Evolutionary conservation across 2,329 filamentous ascomycete species (phyloP), one percentile per base, ranked within the genome.

Genomic region (Dactylellina sp.): DNA sequence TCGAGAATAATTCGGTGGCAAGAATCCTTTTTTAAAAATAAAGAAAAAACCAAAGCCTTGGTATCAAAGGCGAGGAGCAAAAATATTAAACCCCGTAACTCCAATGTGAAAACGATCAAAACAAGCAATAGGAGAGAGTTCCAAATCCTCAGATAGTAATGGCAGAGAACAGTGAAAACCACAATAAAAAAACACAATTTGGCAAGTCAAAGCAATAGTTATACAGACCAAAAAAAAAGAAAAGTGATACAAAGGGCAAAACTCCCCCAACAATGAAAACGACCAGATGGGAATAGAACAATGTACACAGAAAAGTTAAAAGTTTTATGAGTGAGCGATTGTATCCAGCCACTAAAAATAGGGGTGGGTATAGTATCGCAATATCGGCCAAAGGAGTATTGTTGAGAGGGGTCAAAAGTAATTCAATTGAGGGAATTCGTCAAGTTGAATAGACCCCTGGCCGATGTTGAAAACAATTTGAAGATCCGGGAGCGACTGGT

Each of bases 251-350:
- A 42, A 7, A 71, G 24, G 25, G 40, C 52, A 64, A 74, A n/a
- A 74, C 64, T 60, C 60, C 50, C 49, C 55, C n/a, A 32, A 44
- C 12, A 35, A 57, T 16, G 32, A 62, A n/a, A 32, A 44, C 12
- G 35, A 57, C n/a, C 32, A 62, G 32, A 59, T 44, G 42, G 35
- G n/a, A 42, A 52, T n/a, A 25, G 66, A 62, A 52, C 70, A 66
- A 74, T 74, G 47, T 74, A 74, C 70, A 74, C 42, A 52, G 49
- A 66, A 65, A 37, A 74, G 70, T 74, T 74, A 74, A 74, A 74
- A 46, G 55, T 60, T 47, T 16, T 74, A 66, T 52, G 4, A 16
- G 20, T 40, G 32, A 66, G 28, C 49, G 61, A 66, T 66, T 66
- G 61, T 49, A 62, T 66, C 70, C 70, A 66, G 70, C 61, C 47